Evolutionary conservation across 1,139 yeast species (phyloP), one percentile per base, ranked within the genome.

Genomic region (Keqinozyma sinolaborantium): DNA sequence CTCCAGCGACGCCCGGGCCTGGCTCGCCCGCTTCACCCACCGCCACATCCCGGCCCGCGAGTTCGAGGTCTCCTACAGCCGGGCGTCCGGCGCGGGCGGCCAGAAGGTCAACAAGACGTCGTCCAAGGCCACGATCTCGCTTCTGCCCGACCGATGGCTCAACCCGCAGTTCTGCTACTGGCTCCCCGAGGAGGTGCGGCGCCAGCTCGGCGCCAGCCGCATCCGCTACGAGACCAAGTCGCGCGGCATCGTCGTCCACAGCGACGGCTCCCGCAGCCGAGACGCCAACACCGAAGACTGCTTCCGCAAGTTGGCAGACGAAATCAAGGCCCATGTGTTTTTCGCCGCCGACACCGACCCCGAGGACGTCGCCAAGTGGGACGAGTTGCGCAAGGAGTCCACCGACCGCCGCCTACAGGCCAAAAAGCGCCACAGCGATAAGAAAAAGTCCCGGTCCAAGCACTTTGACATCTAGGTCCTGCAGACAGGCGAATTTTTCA

Each of bases 51-150:
- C 92, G 0, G 51, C 58, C 8, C 49, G 56, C 19, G 48, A 61
- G 14, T 84, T 84, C 47, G 58, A 62, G 1, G 57, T 80, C 2
- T 53, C 77, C 0, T 88, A 65, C 54, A 77, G 86, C 32, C 60
- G 95, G 39, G 74, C 95, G 0, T 82, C 95, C 9, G 97, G 97
- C 0, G 90, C 96, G 0, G 97, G 97, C 0, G 97, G 97, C 0
- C 97, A 90, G 47, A 85, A 90, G 50, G 97, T 90, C 11, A 90
- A 90, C 54, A 90, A 87, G 41, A 75, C 87, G 0, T 79, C 79
- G 10, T 77, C 92, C 3, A 88, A 88, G 48, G 95, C 94, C 3
- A 78, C 92, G 0, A 55, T 90, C 9, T 62, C 77, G 3, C 50
- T 86, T 40, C 51, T 56, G 4, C 53, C 67, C 0, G 55, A 60